Evolutionary conservation across 2,329 filamentous ascomycete species (phyloP), one percentile per base, ranked within the genome.

Genomic region (Fusarium algeriense): DNA sequence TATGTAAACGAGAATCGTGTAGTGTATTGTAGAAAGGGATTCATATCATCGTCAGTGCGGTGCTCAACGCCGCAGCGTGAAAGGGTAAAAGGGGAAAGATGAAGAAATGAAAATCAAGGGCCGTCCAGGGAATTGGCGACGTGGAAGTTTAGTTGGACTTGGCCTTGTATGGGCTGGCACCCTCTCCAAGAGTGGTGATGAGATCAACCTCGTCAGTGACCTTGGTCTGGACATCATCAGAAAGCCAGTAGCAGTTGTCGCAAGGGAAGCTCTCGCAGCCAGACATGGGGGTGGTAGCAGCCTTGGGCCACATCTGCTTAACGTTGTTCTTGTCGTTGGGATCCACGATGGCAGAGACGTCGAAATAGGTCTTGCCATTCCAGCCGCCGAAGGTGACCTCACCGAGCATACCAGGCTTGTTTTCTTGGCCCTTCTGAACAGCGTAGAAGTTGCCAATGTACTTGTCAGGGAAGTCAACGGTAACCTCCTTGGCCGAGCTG

Each of bases 261-360:
- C 87, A 89, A 50, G 86, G 86, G 81, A 85, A 88, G 13, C 70
- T 60, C 56, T 81, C 78, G 78, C 87, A 89, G 44, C 87, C 87
- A 23, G 86, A 88, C 74, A 84, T 79, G 64, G 74, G 83, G 66
- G 67, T 69, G 70, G 81, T 74, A 61, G 69, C 57, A 55, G 57
- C 74, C 60, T 77, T 78, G 32, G 87, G 87, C 80, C 80, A 88
- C 78, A 89, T 83, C 80, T 85, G 79, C 83, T 89, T 87, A 75
- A 89, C 83, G 73, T 86, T 86, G 69, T 84, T 62, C 70, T 80
- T 73, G 78, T 89, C 87, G 41, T 76, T 75, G 54, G 85, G 79
- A 78, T 86, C 80, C 73, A 88, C 85, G 70, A 89, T 89, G 77
- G 87, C 87, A 14, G 86, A 88, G 68, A 89, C 86, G 69, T 89